Evolutionary conservation across 345 rosid species (phyloP).

Genomic region (Clarkia xantiana): DNA sequence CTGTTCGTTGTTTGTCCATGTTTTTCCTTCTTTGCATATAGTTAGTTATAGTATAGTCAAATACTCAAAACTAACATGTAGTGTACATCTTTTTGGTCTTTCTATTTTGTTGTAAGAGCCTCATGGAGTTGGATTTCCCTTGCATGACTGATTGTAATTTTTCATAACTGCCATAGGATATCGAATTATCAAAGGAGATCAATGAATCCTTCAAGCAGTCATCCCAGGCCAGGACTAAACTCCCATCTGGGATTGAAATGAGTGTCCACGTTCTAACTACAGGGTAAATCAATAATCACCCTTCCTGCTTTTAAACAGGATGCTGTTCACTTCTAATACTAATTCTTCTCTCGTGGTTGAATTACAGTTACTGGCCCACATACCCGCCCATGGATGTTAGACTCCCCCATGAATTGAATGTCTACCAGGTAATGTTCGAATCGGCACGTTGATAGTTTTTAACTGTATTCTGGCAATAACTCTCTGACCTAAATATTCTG

Average conservation of each 20-base stretch:
- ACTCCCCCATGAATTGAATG: constrained; percentile 96
- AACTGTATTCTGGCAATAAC: background rate
- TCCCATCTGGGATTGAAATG: constrained; percentile 96
- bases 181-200: constrained; percentile 92
- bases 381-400: constrained; percentile 98
- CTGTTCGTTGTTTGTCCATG: too few relatives aligned
- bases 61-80: too few relatives aligned
- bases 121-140: too few relatives aligned
- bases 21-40: too few relatives aligned
- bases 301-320: background rate
- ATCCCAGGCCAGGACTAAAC: constrained; percentile 90
- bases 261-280: constrained; percentile 94
- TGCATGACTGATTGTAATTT: background rate
- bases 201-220: constrained; percentile 96
- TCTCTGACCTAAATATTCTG: constrained; percentile 1
- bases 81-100: too few relatives aligned
- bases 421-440: constrained; percentile 65
- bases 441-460: constrained; percentile 6
- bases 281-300: constrained; percentile 43
- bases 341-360: constrained; percentile 1
- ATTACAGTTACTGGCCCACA: constrained; percentile 94
- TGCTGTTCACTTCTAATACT: background rate
- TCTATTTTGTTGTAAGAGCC: too few relatives aligned
- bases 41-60: too few relatives aligned
- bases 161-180: constrained; percentile 39